Evolutionary conservation across 139 green algal genomes (phyloP), one percentile per base, ranked within the genome.

Genomic region (Picocystis salinarum): DNA sequence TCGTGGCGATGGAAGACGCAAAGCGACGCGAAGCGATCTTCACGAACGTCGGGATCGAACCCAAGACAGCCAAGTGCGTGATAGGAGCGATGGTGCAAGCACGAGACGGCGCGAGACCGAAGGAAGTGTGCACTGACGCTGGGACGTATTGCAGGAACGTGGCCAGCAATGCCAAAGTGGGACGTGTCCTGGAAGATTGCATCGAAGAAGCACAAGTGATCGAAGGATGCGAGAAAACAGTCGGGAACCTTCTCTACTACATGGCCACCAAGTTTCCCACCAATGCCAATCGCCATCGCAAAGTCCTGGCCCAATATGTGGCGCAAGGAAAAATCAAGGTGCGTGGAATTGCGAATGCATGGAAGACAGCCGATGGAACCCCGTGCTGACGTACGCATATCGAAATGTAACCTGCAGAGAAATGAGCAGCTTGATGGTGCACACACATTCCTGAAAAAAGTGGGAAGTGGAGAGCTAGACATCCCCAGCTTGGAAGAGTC

Each of bases 401-500:
- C 22, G 39, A 5, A 4, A 28, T 17, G 7, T 28, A 26, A 9
- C 23, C 28, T 49, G 6, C 64, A 82, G 64, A 76, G 26, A 23
- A 73, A 69, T 23, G 51, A 67, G 4, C 80, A 93, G 67, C 60
- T 91, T 39, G 74, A 88, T 18, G 80, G 60, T 4, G 76, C 73
- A 0, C 67, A 85, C 31, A 69, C 81, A n/a, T 87, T 79, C 55
- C 60, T 92, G 23, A 69, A 72, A 23, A 74, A 65, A 33, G 33
- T 80, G 2, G 65, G 63, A 4, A 42, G 42, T 15, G 62, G 56
- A 30, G 17, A 57, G 1, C 13, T 79, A n/a, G 61, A 80, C 44
- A 45, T 45, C 6, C 28, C 58, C 5, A 52, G 33, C 2, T 55
- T 92, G 22, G 71, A 90, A 47, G 62, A 70, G 28, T 59, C 73